Base-by-base conservation (phyloP, 495 filamentous ascomycete genomes). In the Xylaria flabelliformis region DNA sequence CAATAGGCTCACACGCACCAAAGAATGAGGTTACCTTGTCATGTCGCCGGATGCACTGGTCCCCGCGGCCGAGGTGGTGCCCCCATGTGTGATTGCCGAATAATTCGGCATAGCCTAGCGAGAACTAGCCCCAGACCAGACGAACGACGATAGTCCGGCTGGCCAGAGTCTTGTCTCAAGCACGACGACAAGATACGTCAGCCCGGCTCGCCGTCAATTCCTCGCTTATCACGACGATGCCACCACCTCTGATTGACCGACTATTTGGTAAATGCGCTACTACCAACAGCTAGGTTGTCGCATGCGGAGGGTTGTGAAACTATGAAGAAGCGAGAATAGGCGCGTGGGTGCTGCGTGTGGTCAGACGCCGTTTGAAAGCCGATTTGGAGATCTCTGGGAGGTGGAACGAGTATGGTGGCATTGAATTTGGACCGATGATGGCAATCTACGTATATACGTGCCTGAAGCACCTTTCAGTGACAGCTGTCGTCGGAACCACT, bases 41-140 rank as follows among this genome's bases (percentile, higher is more conserved):
- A 86, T 86, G 65, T 80, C 80, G 75, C 73, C 78, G 58, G 74
- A 71, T 70, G 53, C 64, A 29, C 70, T 69, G 70, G 76, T 76
- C 39, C 75, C 74, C n/a, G 77, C 58, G 41, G 65, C n/a, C 4
- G 64, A 63, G 24, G 75, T 73, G 72, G 76, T 71, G 59, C 69
- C 74, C 75, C 75, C 80, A 81, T 80, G 76, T 71, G 80, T 74
- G 36, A 84, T 79, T 50, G 80, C 80, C 58, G 80, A 82, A 68
- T 86, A 86, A 59, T 79, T 77, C 74, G 83, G 79, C 84, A 86
- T 86, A 76, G 74, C 78, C 75, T 24, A 68, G 36, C 44, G 36
- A 44, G 34, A 44, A 64, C 59, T 29, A 64, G 69, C 21, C 69
- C 24, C 12, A 44, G 61, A 44, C 58, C 68, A n/a, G 29, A 63